Evolutionary conservation across 768 basidiomycete species (phyloP), one percentile per base, ranked within the genome.

Genomic region (Amanita thiersii): DNA sequence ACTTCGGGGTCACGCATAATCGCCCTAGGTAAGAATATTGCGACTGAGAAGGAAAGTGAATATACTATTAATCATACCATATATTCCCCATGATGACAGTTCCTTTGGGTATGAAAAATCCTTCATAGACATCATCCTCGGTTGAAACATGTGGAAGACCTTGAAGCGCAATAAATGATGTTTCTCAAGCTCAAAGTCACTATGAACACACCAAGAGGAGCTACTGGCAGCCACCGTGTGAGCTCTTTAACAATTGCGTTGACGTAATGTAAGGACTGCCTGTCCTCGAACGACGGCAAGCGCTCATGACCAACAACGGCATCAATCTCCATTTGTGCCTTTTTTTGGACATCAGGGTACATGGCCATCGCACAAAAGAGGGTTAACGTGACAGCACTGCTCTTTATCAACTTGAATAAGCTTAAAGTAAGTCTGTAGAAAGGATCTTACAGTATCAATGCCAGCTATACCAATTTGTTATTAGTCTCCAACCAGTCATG

Each of bases 251-350:
- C 32, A 6, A 67, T 45, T 1, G 57, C 57, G 19, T 62, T 55
- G 15, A 68, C 42, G 41, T 65, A 72, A 1, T 64, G 66, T 5
- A 71, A 50, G 23, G 48, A 34, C 2, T 41, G 38, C 25, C 49
- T 43, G 45, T 65, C 63, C 2, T 47, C 45, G 14, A 64, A 58
- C 2, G 52, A 52, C 0, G 70, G 72, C 5, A 71, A 52, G 2
- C 68, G 55, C 15, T 50, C 55, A 2, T 32, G 17, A 9, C 62
- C 65, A 10, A 70, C 46, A 3, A 70, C 56, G 1, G 37, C 19
- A 46, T 72, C 70, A 11, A 73, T 55, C 47, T 72, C 69, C 3
- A 51, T 54, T 40, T 69, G 71, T 0, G 66, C 68, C 37, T 50
- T 60, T 5, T 32, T 43, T 40, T 63, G 64, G 8, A 56, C 49